Base-by-base conservation (phyloP, 305 asterid species). In the Fraxinus dipetala region DNA sequence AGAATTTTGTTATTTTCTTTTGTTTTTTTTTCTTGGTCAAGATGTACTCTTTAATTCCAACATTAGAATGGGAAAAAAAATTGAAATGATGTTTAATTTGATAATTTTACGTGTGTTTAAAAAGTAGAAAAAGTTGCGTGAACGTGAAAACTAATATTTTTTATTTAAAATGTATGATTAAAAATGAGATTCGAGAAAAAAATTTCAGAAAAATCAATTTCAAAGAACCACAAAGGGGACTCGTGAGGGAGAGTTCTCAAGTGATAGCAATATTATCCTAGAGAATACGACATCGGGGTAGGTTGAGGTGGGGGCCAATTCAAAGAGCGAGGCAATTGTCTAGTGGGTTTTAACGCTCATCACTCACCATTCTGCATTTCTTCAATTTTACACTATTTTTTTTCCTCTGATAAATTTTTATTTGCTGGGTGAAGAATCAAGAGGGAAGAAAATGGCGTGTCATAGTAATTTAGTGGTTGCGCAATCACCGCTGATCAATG, bases 401-500 rank as follows among this genome's bases (percentile, higher is more conserved):
- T 38, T 1, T 9, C 45, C 45, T 9, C 45, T 38, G 13, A 38
- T 38, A 3, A 56, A 5, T 56, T 56, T 56, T 20, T 22, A 56
- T 13, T 69, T 30, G 24, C 76, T 30, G 38, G 43, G 45, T 24
- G 31, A 61, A 61, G 70, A 61, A 20, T 61, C 32, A 24, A 63
- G 32, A 8, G 72, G 30, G 72, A 35, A 51, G 20, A 74, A 78
- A 85, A 90, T 87, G 92, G 87, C 67, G 82, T 85, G 72, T 77
- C 88, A 82, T 43, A 63, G 84, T 51, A 84, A 54, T 88, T 80
- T 88, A 3, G 81, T 85, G 77, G 88, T 91, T 32, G 85, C 86
- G 65, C 89, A 85, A 78, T 84, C 95, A 61, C 87, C 86, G 14
- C 91, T 91, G 69, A 10, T 79, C 6, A 35, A 85, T 20, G 83